Base-by-base conservation (phyloP, 768 basidiomycete genomes). In the Pulveroboletus ravenelii region DNA sequence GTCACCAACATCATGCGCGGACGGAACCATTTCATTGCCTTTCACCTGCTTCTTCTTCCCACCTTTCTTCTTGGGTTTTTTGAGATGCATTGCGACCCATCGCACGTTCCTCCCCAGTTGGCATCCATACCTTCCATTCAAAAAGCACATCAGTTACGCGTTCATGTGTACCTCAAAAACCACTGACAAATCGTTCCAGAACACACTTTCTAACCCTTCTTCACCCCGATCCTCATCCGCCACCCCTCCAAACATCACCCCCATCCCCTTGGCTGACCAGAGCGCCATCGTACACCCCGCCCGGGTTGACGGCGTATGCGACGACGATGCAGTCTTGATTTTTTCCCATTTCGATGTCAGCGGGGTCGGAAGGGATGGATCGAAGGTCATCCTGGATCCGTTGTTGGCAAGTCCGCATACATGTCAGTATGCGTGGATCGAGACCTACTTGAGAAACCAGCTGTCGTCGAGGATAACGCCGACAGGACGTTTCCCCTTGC, bases 401-500 rank as follows among this genome's bases (percentile, higher is more conserved):
- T 37, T 10, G 30, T 52, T 3, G 40, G 18, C 10, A 17, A 9
- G 10, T 25, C 18, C 1, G 38, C 10, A 6, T 20, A 17, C 9
- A 30, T 34, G 12, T 35, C 2, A 4, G n/a, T 7, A 31, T 31
- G 23, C 2, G 1, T 32, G 20, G 17, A 34, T 18, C 7, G 32
- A 42, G 12, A 67, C 77, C 3, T 48, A 89, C 86, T 80, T 79
- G 6, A 96, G 74, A 46, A 93, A 74, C 93, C 92, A 96, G 0
- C 88, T 90, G 61, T 96, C 92, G 15, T 92, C 89, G 6, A 94
- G 74, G 72, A 89, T 91, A n/a, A 92, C 74, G 1, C 93, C 93
- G 12, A 90, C 71, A 0, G 88, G 84, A 1, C 88, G 81, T 61
- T 91, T 90, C 3, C 91, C 90, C 62, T 93, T 93, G 18, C 69